Evolutionary conservation across 225 moss, liverwort and hornwort genomes (phyloP).

Genomic region (Bryum argenteum): DNA sequence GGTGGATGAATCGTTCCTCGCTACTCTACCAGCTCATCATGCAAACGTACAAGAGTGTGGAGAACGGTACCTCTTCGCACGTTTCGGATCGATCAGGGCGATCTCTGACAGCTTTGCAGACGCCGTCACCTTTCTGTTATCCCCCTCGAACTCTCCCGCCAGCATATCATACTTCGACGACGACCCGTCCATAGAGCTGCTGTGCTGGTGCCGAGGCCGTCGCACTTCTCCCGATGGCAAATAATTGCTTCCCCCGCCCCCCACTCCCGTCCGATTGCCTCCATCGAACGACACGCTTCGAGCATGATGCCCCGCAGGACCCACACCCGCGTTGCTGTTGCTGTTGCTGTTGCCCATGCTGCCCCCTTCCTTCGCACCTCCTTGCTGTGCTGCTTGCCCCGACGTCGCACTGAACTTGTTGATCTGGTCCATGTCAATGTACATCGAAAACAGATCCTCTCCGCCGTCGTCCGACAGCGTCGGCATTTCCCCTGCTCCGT

Average conservation of each 20-base stretch:
- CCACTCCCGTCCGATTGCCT: constrained; percentile 38
- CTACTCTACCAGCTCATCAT: too few species aligned
- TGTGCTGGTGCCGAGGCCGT: constrained; percentile 59
- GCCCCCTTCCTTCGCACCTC: constrained; percentile 39
- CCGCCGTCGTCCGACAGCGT: constrained; percentile 65
- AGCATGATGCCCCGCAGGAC: constrained; percentile 43
- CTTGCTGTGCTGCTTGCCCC: constrained; percentile 34
- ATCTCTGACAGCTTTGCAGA: constrained; percentile 63
- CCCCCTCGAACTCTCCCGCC: constrained; percentile 55
- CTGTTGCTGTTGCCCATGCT: constrained; percentile 11
- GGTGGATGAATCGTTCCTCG: too few species aligned
- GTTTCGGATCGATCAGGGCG: constrained; percentile 60
- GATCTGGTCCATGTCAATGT: constrained; percentile 90
- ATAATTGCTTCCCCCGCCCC: constrained; percentile 34
- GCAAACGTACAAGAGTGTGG: too few species aligned
- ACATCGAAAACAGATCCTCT: constrained; percentile 85
- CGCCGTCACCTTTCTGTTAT: constrained; percentile 55
- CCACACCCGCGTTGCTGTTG: constrained; percentile 26
- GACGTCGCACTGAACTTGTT: constrained; percentile 59
- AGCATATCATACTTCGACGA: constrained; percentile 31
- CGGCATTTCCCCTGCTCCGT: constrained; percentile 56
- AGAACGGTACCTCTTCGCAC: constrained; percentile 57
- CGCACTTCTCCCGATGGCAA: constrained; percentile 38
- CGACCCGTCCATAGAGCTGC: constrained; percentile 60
- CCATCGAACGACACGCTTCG: constrained; percentile 58